These are phyloP conservation scores for Gastrodia elata DNA, from an alignment of 106 monocot species.

Conservation along the genomic window DNA sequence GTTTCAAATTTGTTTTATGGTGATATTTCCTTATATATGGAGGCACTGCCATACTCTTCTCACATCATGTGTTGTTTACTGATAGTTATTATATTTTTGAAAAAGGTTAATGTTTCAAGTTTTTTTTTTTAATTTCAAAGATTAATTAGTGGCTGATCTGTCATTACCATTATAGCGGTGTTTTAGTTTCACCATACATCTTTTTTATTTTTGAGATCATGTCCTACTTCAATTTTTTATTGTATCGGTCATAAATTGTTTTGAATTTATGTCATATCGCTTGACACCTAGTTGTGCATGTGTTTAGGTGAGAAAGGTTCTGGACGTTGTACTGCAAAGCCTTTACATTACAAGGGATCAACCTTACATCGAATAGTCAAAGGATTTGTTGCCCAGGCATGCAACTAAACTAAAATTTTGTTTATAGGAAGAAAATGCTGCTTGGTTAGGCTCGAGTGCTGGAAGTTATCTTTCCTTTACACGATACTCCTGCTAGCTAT, in stretches of 20 bases:
- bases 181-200: background rate
- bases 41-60: background rate
- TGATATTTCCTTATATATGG: background rate
- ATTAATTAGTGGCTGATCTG: background rate
- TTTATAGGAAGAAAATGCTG: too few relatives aligned
- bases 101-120: background rate
- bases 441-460: background rate
- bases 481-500: background rate
- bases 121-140: background rate
- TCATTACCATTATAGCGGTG: background rate
- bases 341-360: constrained; percentile 40
- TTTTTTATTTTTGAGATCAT: background rate
- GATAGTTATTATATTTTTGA: background rate
- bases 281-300: background rate
- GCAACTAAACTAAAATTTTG: background rate
- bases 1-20: background rate
- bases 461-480: background rate
- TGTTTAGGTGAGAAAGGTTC: constrained; percentile 32
- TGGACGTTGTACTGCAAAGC: constrained; percentile 27
- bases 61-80: background rate
- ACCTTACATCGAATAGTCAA: constrained; percentile 39
- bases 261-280: too few relatives aligned
- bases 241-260: background rate
- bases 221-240: background rate
- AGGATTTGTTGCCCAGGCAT: constrained; percentile 44